Conservation (phyloP, 495 filamentous ascomycete species). For the Rostrohypoxylon terebratum region DNA sequence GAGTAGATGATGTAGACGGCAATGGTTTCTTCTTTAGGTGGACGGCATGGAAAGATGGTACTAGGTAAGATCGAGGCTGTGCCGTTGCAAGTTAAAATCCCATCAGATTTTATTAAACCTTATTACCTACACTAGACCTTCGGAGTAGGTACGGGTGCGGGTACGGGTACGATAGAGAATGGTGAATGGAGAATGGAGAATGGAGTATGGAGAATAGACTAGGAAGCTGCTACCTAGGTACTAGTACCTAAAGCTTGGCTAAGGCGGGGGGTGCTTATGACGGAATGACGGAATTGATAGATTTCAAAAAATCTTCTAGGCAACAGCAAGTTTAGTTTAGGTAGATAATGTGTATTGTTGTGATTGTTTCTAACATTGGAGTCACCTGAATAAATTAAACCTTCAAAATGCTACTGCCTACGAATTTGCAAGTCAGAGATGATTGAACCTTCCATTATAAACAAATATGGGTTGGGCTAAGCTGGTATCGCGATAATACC, state of each 20-base stretch:
- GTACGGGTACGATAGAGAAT: too few relatives aligned
- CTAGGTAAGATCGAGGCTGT: slow-evolving; percentile 11
- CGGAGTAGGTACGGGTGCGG: neutral
- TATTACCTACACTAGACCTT: neutral
- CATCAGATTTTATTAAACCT: neutral
- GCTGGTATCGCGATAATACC: too few relatives aligned
- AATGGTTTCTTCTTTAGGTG: neutral
- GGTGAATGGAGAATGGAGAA: neutral
- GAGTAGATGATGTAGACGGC: neutral
- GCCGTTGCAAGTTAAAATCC: neutral
- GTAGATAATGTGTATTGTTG: too few relatives aligned
- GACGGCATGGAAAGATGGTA: too few relatives aligned
- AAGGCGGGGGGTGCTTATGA: too few relatives aligned
- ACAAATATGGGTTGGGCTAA: slow-evolving; percentile 25
- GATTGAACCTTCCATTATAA: slow-evolving; percentile 7
- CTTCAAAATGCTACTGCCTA: too few relatives aligned
- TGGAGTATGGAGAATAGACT: too few relatives aligned
- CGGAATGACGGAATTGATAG: neutral
- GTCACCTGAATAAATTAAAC: too few relatives aligned
- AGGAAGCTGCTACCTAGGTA: too few relatives aligned
- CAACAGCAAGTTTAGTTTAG: neutral
- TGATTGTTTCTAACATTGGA: too few relatives aligned
- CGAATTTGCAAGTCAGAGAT: neutral
- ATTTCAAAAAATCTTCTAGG: neutral
- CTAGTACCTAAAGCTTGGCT: too few relatives aligned